Percentiles rank a stretch among this genome's conserved stretches.
Conservation (phyloP, 2,329 filamentous ascomycete species). For the Beauveria caledonica region DNA sequence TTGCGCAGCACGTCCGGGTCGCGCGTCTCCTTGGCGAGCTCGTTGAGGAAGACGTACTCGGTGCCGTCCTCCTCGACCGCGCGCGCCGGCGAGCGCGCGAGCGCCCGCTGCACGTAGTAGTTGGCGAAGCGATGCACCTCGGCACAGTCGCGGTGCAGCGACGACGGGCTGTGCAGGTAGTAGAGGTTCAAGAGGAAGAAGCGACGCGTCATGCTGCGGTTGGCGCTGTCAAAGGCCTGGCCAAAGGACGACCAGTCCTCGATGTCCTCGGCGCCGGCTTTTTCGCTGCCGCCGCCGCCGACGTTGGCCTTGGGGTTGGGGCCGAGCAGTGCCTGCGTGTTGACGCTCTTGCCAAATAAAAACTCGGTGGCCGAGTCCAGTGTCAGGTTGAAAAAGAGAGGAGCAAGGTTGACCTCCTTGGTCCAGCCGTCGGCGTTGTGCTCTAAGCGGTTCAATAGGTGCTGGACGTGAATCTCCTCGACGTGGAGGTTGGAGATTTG, state of each 20-base stretch:
- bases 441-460: background rate
- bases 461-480: conserved; percentile 18
- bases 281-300: background rate
- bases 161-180: background rate
- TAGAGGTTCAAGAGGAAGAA: background rate
- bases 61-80: background rate
- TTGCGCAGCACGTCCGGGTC: conserved; percentile 13
- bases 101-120: conserved; percentile 6
- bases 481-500: conserved; percentile 16
- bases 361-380: conserved; percentile 41
- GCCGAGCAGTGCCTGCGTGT: conserved; percentile 24
- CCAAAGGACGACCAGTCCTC: conserved; percentile 4
- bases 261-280: background rate
- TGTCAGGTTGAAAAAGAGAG: conserved; percentile 37
- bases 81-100: background rate
- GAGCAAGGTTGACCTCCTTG: conserved; percentile 30
- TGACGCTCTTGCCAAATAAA: conserved; percentile 48
- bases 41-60: conserved; percentile 14
- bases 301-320: background rate
- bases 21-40: conserved; percentile 14
- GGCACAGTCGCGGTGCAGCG: background rate
- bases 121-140: conserved; percentile 3
- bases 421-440: background rate
- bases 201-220: background rate
- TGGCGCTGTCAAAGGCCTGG: conserved; percentile 1